Conservation (phyloP, 495 filamentous ascomycete genomes). For the Cudoniella acicularis region DNA sequence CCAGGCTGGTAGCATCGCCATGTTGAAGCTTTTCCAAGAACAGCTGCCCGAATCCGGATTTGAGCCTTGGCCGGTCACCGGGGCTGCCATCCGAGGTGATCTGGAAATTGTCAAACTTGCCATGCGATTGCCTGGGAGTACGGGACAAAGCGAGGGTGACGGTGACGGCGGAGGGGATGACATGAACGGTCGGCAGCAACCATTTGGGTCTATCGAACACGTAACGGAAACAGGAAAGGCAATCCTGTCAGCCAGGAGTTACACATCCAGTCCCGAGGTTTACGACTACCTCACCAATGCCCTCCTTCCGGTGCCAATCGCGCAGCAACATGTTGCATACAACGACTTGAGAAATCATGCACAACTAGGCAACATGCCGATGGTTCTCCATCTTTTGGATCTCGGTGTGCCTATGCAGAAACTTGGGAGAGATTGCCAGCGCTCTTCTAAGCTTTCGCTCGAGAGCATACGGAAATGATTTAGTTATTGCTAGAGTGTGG, state of each 20-base stretch:
- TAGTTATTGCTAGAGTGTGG: conserved; percentile 8
- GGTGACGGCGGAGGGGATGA: background rate
- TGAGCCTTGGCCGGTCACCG: background rate
- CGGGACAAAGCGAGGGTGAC: background rate
- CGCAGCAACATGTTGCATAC: background rate
- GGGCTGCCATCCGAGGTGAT: conserved; percentile 2
- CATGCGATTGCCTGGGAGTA: background rate
- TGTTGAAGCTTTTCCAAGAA: conserved; percentile 3
- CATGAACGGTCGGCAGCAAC: background rate
- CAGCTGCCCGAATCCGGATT: background rate
- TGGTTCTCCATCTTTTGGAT: conserved; percentile 4
- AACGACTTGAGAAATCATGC: background rate
- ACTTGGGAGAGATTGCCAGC: background rate
- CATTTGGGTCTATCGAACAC: background rate
- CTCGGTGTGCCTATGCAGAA: background rate
- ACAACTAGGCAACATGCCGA: background rate
- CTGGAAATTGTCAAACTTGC: conserved; percentile 9
- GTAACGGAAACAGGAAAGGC: background rate
- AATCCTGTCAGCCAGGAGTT: background rate
- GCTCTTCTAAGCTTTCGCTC: conserved; percentile 3
- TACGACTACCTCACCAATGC: conserved; percentile 6
- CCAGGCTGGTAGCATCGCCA: background rate
- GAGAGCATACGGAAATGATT: conserved; percentile 7
- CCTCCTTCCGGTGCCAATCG: background rate
- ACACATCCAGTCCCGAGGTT: conserved; percentile 7